These are phyloP conservation scores for Fusarium coicis DNA, from an alignment of 2,329 filamentous ascomycete genomes.

Conservation along the genomic window DNA sequence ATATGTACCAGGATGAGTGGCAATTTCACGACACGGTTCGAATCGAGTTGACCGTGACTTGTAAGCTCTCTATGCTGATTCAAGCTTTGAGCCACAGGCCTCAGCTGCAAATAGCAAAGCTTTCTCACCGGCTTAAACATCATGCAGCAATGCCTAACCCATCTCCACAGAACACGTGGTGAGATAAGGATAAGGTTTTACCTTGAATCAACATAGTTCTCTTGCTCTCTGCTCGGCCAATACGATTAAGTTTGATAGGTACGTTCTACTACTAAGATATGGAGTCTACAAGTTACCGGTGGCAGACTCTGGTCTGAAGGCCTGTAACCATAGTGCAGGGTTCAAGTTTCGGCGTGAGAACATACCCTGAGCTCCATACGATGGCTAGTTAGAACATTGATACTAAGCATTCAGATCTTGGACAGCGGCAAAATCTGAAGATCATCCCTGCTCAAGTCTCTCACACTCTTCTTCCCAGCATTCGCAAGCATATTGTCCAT, in stretches of 20 bases:
- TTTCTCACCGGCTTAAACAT: not conserved
- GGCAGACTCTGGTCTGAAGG: not conserved
- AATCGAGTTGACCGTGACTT: fast-evolving
- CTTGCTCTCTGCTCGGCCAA: too few relatives aligned
- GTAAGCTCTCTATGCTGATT: not conserved
- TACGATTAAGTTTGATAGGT: too few relatives aligned
- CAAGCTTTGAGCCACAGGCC: fast-evolving
- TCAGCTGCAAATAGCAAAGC: not conserved
- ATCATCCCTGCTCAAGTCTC: slow-evolving; percentile 30
- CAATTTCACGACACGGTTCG: fast-evolving
- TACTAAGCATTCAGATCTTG: slow-evolving; percentile 1
- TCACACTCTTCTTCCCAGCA: slow-evolving; percentile 58
- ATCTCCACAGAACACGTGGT: not conserved
- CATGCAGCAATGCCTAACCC: fast-evolving
- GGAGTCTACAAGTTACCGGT: fast-evolving
- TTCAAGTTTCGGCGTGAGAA: not conserved
- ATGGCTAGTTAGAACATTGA: not conserved
- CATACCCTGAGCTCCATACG: fast-evolving
- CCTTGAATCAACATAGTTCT: fast-evolving
- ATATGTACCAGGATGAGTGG: fast-evolving
- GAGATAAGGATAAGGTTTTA: not conserved
- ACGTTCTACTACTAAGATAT: fast-evolving
- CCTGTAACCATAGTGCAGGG: not conserved
- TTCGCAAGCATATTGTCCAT: slow-evolving; percentile 66
- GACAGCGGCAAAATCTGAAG: slow-evolving; percentile 19